Base-by-base conservation (phyloP, 1,139 yeast genomes). In the Magnusiomyces ingens region DNA sequence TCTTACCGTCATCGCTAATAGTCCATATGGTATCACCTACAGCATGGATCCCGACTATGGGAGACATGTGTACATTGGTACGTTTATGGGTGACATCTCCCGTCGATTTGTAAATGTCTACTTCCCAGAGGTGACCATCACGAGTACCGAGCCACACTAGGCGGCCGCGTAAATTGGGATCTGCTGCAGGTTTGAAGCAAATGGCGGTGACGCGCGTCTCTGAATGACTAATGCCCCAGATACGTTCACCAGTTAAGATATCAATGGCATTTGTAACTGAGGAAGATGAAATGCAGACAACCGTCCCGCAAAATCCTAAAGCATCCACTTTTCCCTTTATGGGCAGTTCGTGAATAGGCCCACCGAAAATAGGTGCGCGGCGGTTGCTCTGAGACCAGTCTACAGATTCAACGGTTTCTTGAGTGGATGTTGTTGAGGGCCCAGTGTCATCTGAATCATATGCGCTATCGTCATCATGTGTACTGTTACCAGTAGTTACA, bases 1-100 rank as follows among this genome's bases (percentile, higher is more conserved):
- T 54, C 47, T 70, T 68, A 1, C 77, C 76, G 38, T 71, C 74
- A 2, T 68, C 73, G 47, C 73, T 71, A 48, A 73, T 48, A 1
- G 74, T 67, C 72, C 74, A 71, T 51, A 68, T 57, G 11, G 60
- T 62, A 17, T 56, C 52, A 8, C 60, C 61, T 11, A 60, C 59
- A 2, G 63, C 58, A n/a, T 53, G 60, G 15, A 69, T 67, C 12
- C 60, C 59, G 4, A 64, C 64, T 6, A 71, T 54, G 1, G 71
- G 59, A 2, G 65, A 54, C 47, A 59, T 51, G 54, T 70, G 74
- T 26, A 62, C 64, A 29, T 67, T 66, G 3, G 60, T 44, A 5
- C 71, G 61, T 40, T 61, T 63, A 41, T 56, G 59, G 11, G 55
- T 53, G 6, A 62, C 57, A 15, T 56, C 59, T 19, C 45, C 48